Conservation (phyloP, 441 rosid species). For the Euphorbia schlechtendalii region DNA sequence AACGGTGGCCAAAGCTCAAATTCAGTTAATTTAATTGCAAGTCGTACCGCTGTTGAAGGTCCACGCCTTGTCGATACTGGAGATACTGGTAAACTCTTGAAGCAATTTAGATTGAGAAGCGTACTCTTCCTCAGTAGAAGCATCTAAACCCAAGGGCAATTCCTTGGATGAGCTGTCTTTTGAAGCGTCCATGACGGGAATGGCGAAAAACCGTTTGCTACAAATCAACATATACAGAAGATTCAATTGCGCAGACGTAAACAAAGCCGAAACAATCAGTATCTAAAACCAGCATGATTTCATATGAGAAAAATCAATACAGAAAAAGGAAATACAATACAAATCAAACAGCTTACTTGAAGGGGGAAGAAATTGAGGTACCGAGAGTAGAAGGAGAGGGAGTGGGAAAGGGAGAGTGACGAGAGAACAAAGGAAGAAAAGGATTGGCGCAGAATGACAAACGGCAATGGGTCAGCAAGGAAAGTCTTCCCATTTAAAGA, state of each 20-base stretch:
- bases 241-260: not conserved
- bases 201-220: slow-evolving; percentile 30
- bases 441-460: not conserved
- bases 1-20: not conserved
- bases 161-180: slow-evolving; percentile 36
- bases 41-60: slow-evolving; percentile 47
- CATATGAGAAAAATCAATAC: not conserved
- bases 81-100: slow-evolving; percentile 53
- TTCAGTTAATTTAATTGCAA: not conserved
- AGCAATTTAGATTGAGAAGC: slow-evolving; percentile 62
- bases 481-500: too few relatives aligned
- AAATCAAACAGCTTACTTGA: not conserved
- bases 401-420: too few relatives aligned
- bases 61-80: slow-evolving; percentile 85
- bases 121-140: slow-evolving; percentile 55
- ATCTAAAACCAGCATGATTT: not conserved
- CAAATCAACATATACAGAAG: slow-evolving; percentile 6
- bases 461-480: too few relatives aligned
- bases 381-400: not conserved
- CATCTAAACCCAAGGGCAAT: slow-evolving; percentile 40
- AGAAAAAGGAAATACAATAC: not conserved
- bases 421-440: not conserved
- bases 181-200: slow-evolving; percentile 50
- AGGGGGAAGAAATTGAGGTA: not conserved
- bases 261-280: too few relatives aligned